Conservation (phyloP, 441 rosid genomes). For the Pelargonium myrrhifolium region DNA sequence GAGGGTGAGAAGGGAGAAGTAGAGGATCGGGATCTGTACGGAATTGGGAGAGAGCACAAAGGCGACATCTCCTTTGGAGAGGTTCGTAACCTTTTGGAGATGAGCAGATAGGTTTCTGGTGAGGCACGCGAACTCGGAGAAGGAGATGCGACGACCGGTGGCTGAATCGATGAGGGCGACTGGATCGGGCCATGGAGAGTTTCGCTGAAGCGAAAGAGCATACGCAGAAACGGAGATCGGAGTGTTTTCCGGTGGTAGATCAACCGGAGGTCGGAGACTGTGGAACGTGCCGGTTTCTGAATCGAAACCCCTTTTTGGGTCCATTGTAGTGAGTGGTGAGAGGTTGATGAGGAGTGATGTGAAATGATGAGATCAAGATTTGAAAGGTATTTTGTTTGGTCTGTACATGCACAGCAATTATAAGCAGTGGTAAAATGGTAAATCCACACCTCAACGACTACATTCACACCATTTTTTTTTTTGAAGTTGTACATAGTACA, state of each 20-base stretch:
- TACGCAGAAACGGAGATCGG: constrained; percentile 21
- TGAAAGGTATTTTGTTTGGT: no score
- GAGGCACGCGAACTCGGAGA: constrained; percentile 17
- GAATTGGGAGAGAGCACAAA: constrained; percentile 24
- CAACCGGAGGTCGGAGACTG: constrained; percentile 20
- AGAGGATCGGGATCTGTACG: constrained; percentile 23
- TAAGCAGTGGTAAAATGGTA: no score
- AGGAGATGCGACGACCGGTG: constrained; percentile 17
- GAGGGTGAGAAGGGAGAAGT: constrained; percentile 29
- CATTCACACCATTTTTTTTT: no score
- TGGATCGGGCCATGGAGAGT: constrained; percentile 15
- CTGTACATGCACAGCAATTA: no score
- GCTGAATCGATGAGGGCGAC: constrained; percentile 22
- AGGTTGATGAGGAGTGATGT: no score
- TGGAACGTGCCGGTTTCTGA: constrained; percentile 17
- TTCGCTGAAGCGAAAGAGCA: constrained; percentile 19
- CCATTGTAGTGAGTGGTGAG: constrained; percentile 8
- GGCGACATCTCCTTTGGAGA: constrained; percentile 23
- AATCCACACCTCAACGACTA: no score
- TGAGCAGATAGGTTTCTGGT: constrained; percentile 13
- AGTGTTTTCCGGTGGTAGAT: constrained; percentile 18
- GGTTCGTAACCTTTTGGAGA: constrained; percentile 16
- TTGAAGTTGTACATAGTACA: no score
- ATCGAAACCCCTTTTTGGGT: constrained; percentile 28
- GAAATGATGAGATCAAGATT: no score